Evolutionary conservation across 108 stramenopile species (phyloP).

Genomic region (Cyclotella cryptica): DNA sequence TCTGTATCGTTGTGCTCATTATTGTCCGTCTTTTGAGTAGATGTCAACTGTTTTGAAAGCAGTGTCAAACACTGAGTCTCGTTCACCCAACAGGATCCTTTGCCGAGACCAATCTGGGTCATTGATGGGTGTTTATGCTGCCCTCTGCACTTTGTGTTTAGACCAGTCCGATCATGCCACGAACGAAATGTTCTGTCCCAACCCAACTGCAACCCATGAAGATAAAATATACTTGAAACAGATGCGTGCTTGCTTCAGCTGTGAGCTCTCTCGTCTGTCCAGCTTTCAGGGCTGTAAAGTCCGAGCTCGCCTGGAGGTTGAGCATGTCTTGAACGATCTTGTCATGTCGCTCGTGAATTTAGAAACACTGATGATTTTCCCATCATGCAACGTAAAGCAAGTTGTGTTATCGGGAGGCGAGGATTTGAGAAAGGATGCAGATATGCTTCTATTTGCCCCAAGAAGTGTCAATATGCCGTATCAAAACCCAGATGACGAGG

Average conservation of each 20-base stretch:
- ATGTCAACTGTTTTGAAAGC: conserved; percentile 11
- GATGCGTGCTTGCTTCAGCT: conserved; percentile 32
- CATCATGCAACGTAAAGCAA: conserved; percentile 28
- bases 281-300: conserved; percentile 12
- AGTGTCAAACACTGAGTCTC: conserved; percentile 1
- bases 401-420: conserved; percentile 22
- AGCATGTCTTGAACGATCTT: conserved; percentile 20
- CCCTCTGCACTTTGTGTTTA: conserved; percentile 27
- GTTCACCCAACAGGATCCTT: conserved; percentile 14
- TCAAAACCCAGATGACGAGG: conserved; percentile 28
- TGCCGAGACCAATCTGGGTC: conserved; percentile 34
- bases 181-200: conserved; percentile 12
- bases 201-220: conserved; percentile 6
- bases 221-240: conserved; percentile 25
- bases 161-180: conserved; percentile 9
- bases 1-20: neutral
- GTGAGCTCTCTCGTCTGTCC: conserved; percentile 39
- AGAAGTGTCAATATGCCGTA: neutral
- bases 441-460: conserved; percentile 9
- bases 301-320: conserved; percentile 16
- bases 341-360: conserved; percentile 25
- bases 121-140: conserved; percentile 34
- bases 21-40: conserved; percentile 3
- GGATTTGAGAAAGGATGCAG: conserved; percentile 29
- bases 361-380: conserved; percentile 35